A percentile compares a stretch with the other conserved stretches of the same genome.
phyloP scores from a whole-genome alignment of 108 stramenopile genomes.

The Skeletonema marinoi region DNA sequence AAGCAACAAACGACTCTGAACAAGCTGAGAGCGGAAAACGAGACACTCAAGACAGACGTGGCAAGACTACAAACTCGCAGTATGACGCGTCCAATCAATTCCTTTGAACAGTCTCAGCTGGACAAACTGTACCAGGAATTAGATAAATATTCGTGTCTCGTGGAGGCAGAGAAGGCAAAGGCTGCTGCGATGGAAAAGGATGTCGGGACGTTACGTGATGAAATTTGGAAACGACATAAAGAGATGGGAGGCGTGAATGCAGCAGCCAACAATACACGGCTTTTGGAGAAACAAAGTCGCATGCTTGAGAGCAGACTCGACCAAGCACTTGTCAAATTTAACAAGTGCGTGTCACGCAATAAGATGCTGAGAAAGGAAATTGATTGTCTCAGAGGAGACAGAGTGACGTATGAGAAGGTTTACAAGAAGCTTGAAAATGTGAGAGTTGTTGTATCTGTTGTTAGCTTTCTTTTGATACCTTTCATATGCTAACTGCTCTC shows the following conservation, averaged over 20 bases:
- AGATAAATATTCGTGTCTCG: conserved; percentile 51
- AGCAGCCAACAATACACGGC: conserved; percentile 54
- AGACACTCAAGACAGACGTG: conserved; percentile 78
- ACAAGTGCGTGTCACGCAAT: conserved; percentile 78
- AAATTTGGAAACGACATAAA: conserved; percentile 73
- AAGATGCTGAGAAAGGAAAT: conserved; percentile 80
- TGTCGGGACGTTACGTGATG: conserved; percentile 52
- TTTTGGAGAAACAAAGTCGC: conserved; percentile 78
- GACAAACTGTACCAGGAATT: conserved; percentile 59
- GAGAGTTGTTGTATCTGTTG: background rate
- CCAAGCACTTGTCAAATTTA: conserved; percentile 87
- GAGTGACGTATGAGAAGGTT: conserved; percentile 85
- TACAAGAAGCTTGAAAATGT: conserved; percentile 81
- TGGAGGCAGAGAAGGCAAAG: conserved; percentile 58
- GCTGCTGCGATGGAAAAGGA: conserved; percentile 63
- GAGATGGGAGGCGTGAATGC: conserved; percentile 89
- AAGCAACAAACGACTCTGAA: conserved; percentile 79
- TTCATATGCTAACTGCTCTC: background rate
- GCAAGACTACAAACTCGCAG: conserved; percentile 69
- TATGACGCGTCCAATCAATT: conserved; percentile 51
- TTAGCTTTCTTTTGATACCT: background rate
- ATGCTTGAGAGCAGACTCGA: conserved; percentile 88
- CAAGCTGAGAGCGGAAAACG: conserved; percentile 74
- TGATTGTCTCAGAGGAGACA: conserved; percentile 81
- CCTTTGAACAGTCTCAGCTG: conserved; percentile 57